These are phyloP conservation scores for Furcasterigmium furcatum DNA, from an alignment of 2,329 filamentous ascomycete species.

Conservation along the genomic window DNA sequence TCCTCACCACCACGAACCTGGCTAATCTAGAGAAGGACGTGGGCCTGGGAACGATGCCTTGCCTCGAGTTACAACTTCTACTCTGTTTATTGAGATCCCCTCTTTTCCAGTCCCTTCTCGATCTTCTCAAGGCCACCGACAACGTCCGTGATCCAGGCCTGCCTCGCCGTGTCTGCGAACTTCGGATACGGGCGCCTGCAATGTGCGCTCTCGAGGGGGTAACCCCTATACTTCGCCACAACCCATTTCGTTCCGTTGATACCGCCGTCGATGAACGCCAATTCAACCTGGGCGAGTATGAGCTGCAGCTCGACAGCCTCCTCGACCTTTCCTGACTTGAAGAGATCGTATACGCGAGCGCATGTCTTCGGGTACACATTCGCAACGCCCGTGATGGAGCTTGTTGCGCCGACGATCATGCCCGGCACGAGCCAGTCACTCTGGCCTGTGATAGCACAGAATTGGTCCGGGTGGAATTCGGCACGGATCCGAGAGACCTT, in stretches of 20 bases:
- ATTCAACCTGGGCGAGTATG: constrained; percentile 48
- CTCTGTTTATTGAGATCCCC: too few species aligned
- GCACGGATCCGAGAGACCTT: constrained; percentile 62
- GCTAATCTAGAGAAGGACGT: too few species aligned
- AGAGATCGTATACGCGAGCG: constrained; percentile 45
- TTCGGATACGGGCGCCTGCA: constrained; percentile 52
- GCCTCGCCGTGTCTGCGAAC: constrained; percentile 31
- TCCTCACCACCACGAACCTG: too few species aligned
- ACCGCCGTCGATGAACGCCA: constrained; percentile 54
- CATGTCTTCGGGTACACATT: constrained; percentile 55
- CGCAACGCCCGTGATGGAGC: constrained; percentile 60
- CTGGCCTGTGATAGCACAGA: constrained; percentile 70
- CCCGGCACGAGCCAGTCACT: constrained; percentile 67
- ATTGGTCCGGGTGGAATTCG: constrained; percentile 48
- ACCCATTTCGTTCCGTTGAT: constrained; percentile 61
- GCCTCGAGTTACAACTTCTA: too few species aligned
- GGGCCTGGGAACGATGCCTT: too few species aligned
- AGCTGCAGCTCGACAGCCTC: constrained; percentile 47
- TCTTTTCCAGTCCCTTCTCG: too few species aligned
- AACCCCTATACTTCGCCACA: constrained; percentile 49
- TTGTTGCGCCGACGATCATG: constrained; percentile 53
- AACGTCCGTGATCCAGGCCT: constrained; percentile 23
- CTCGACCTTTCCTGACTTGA: constrained; percentile 37
- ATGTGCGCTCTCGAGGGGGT: constrained; percentile 45
- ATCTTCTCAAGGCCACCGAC: too few species aligned